phyloP scores from a whole-genome alignment of 306 rosid genomes.

The Fragaria nilgerrensis region DNA sequence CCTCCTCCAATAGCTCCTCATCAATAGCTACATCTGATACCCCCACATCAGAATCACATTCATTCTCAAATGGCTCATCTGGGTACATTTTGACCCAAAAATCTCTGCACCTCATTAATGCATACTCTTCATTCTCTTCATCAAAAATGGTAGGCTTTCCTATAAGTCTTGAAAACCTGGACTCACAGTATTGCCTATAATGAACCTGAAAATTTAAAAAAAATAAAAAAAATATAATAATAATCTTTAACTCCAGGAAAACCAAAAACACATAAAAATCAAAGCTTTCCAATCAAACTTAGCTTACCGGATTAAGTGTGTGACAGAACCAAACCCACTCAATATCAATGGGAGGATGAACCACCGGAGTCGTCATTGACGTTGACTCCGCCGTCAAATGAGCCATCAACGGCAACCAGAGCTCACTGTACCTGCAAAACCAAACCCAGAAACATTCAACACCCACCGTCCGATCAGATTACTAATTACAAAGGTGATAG shows the following conservation, averaged over 20 bases:
- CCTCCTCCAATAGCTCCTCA: slow-evolving; percentile 45
- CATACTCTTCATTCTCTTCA: slow-evolving; percentile 89
- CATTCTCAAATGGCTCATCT: slow-evolving; percentile 71
- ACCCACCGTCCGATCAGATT: not conserved
- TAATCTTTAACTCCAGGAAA: not conserved
- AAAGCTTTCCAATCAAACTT: not conserved
- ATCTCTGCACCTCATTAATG: slow-evolving; percentile 60
- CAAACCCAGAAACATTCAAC: not conserved
- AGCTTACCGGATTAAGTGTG: slow-evolving; percentile 56
- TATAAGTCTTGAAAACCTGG: slow-evolving; percentile 57
- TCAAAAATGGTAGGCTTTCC: slow-evolving; percentile 66
- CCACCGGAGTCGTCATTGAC: slow-evolving; percentile 33
- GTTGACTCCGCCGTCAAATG: slow-evolving; percentile 53
- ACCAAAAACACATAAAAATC: not conserved
- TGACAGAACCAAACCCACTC: slow-evolving; percentile 99
- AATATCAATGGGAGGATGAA: slow-evolving; percentile 79
- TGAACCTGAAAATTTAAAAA: slow-evolving; percentile 33
- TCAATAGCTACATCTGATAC: slow-evolving; percentile 20
- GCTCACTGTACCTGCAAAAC: slow-evolving; percentile 59
- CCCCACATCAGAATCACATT: slow-evolving; percentile 34
- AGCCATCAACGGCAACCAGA: slow-evolving; percentile 95
- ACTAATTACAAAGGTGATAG: not conserved
- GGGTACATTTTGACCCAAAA: slow-evolving; percentile 67
- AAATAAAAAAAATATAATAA: not conserved
- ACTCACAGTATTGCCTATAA: slow-evolving; percentile 68